phyloP scores from a whole-genome alignment of 2,329 filamentous ascomycete species.

The Cladophialophora carrionii region DNA sequence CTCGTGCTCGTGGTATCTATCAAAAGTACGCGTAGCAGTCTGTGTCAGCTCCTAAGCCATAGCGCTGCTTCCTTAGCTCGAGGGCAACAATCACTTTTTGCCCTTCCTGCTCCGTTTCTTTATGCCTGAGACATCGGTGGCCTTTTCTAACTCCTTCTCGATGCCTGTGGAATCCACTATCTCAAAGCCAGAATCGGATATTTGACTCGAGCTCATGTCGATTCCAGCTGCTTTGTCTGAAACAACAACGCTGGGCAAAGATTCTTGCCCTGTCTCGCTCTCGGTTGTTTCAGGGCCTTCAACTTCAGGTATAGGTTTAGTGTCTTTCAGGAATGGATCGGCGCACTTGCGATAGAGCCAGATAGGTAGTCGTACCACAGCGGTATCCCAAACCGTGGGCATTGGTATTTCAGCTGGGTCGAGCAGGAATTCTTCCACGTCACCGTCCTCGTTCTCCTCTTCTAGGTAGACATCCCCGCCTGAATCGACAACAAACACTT shows the following conservation, averaged over 20 bases:
- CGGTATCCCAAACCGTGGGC: constrained; percentile 80
- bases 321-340: constrained; percentile 56
- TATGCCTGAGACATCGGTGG: constrained; percentile 18
- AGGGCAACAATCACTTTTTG: constrained; percentile 29
- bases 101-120: constrained; percentile 38
- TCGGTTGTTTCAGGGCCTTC: constrained; percentile 13
- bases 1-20: not conserved
- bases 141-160: constrained; percentile 32
- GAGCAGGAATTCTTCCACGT: constrained; percentile 78
- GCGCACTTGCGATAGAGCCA: constrained; percentile 67
- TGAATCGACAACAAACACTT: constrained; percentile 89
- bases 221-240: constrained; percentile 21
- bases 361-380: constrained; percentile 75
- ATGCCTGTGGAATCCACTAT: constrained; percentile 37
- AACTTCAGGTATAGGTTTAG: constrained; percentile 17
- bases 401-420: constrained; percentile 81
- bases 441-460: constrained; percentile 84
- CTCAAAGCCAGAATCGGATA: constrained; percentile 37
- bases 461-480: constrained; percentile 94
- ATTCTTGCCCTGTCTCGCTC: constrained; percentile 13
- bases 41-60: not conserved
- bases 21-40: not conserved
- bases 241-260: constrained; percentile 10
- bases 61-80: not conserved
- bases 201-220: constrained; percentile 36